phyloP scores from a whole-genome alignment of 2,329 filamentous ascomycete genomes.

The Xylaria sp. region DNA sequence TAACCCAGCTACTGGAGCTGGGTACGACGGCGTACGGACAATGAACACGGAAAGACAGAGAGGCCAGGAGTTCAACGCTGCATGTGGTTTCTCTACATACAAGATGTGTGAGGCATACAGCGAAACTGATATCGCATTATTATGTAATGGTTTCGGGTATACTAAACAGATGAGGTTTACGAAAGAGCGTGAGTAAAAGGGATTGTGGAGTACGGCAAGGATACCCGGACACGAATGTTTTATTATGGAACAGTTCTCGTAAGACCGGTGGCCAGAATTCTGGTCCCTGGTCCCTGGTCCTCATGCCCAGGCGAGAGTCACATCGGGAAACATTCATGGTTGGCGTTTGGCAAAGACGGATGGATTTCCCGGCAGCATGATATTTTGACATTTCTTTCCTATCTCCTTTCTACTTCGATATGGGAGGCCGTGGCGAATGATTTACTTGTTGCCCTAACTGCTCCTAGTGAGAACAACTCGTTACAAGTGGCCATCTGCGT shows the following conservation, averaged over 20 bases:
- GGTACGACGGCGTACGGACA: slow-evolving; percentile 44
- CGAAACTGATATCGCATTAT: slow-evolving; percentile 40
- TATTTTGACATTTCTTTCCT: slow-evolving; percentile 36
- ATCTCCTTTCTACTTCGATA: slow-evolving; percentile 32
- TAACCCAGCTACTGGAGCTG: slow-evolving; percentile 32
- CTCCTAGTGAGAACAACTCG: slow-evolving; percentile 42
- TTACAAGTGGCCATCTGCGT: slow-evolving; percentile 40
- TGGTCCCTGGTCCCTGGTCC: slow-evolving; percentile 33
- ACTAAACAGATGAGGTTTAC: slow-evolving; percentile 45
- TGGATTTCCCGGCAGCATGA: slow-evolving; percentile 43
- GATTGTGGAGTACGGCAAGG: slow-evolving; percentile 44
- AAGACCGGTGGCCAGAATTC: slow-evolving; percentile 31
- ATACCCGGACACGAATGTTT: slow-evolving; percentile 46
- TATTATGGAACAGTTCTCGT: slow-evolving; percentile 42
- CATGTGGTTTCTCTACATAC: slow-evolving; percentile 35
- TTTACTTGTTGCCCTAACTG: slow-evolving; percentile 40
- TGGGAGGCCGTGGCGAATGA: slow-evolving; percentile 35
- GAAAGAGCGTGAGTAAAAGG: slow-evolving; percentile 37
- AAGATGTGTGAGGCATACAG: slow-evolving; percentile 41
- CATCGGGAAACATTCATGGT: slow-evolving; percentile 43
- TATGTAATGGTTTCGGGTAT: slow-evolving; percentile 43
- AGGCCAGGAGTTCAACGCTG: slow-evolving; percentile 38
- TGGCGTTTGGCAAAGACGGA: slow-evolving; percentile 47
- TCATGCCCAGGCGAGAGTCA: slow-evolving; percentile 38
- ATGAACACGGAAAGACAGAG: slow-evolving; percentile 37